Percentiles rank a stretch among this genome's conserved stretches.
phyloP scores from a whole-genome alignment of 116 monocot species.

The Cymodocea nodosa region DNA sequence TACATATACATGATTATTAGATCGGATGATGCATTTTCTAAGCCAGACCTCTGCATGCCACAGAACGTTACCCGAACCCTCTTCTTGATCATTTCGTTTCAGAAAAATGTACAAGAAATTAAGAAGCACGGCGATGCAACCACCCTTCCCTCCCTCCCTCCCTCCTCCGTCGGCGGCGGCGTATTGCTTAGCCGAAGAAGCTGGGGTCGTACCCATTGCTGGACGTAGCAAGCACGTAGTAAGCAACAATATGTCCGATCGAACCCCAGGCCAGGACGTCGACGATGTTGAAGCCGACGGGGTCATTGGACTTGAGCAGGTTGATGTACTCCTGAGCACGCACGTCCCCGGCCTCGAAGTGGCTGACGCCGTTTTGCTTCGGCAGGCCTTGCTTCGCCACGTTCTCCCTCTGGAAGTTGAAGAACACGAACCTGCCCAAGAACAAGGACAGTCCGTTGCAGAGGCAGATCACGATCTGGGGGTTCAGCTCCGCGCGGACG shows the following conservation, averaged over 20 bases:
- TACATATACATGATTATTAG: too few relatives aligned
- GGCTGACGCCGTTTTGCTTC: constrained; percentile 78
- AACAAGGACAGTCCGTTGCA: constrained; percentile 94
- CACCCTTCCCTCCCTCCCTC: background rate
- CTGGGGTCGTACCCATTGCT: constrained; percentile 92
- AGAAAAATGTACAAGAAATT: too few relatives aligned
- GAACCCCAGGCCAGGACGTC: constrained; percentile 97
- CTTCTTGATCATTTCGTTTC: too few relatives aligned
- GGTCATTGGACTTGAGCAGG: constrained; percentile 91
- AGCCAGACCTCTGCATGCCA: too few relatives aligned
- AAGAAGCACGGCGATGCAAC: too few relatives aligned
- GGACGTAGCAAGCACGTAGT: constrained; percentile 90
- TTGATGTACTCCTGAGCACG: constrained; percentile 68
- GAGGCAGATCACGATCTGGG: constrained; percentile 80
- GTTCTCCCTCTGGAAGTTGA: constrained; percentile 99
- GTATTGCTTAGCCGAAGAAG: constrained; percentile 28
- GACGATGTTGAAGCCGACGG: constrained; percentile 91
- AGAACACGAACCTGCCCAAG: constrained; percentile 96
- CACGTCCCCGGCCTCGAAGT: constrained; percentile 86
- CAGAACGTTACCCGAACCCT: too few relatives aligned
- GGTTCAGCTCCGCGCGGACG: constrained; percentile 51
- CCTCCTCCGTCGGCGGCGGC: background rate
- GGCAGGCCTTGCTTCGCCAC: constrained; percentile 92
- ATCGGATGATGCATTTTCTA: too few relatives aligned
- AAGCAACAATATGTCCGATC: constrained; percentile 85